Evolutionary conservation across 495 filamentous ascomycete genomes (phyloP).

Genomic region (Chlorociboria aeruginascens): DNA sequence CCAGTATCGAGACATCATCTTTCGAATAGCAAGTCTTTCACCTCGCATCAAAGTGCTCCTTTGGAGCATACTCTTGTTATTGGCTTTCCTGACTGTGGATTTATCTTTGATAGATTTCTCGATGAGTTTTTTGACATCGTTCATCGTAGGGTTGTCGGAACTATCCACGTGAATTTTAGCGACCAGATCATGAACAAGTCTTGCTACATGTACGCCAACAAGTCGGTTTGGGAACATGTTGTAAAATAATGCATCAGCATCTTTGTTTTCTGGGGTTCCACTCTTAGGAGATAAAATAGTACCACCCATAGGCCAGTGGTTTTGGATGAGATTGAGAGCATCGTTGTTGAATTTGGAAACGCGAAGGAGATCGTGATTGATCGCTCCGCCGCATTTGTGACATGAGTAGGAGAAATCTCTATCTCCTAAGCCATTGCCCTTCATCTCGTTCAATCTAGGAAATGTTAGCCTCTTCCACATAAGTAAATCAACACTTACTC

Average conservation of each 20-base stretch:
- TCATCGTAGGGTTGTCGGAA: conserved; percentile 26
- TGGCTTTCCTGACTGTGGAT: conserved; percentile 8
- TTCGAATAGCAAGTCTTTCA: conserved; percentile 43
- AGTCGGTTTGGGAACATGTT: conserved; percentile 52
- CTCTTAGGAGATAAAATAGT: conserved; percentile 37
- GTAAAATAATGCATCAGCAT: conserved; percentile 8
- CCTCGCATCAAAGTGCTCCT: not conserved
- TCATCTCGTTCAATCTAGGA: conserved; percentile 6
- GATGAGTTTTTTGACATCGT: conserved; percentile 28
- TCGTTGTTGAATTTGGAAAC: conserved; percentile 21
- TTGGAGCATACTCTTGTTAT: conserved; percentile 2
- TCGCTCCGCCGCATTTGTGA: conserved; percentile 10
- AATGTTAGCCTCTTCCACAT: not conserved
- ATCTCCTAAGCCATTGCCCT: conserved; percentile 55
- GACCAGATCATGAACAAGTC: conserved; percentile 25
- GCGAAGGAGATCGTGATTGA: conserved; percentile 19
- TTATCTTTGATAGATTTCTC: conserved; percentile 27
- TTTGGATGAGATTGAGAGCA: conserved; percentile 16
- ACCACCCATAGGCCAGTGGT: conserved; percentile 30
- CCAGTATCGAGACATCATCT: conserved; percentile 76
- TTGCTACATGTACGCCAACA: conserved; percentile 24
- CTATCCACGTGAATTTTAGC: conserved; percentile 16
- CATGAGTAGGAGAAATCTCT: conserved; percentile 36
- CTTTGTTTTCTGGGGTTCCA: conserved; percentile 22
- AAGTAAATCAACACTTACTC: conserved; percentile 9